Evolutionary conservation across 2,329 filamentous ascomycete genomes (phyloP).

Genomic region (Aureobasidium pullulans): DNA sequence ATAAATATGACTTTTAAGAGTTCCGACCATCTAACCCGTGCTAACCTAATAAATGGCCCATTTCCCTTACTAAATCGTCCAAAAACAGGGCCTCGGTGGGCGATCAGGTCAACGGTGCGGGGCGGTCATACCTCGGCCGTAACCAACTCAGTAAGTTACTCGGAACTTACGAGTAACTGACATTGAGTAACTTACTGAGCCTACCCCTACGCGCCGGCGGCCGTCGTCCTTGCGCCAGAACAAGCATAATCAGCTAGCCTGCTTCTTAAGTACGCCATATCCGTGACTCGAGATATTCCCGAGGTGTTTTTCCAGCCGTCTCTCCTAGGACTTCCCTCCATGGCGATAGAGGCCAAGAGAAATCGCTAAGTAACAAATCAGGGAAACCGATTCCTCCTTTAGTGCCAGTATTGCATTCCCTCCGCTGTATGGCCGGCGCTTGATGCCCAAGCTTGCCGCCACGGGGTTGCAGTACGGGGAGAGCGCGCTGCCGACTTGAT

Average conservation of each 20-base stretch:
- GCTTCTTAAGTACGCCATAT: constrained; percentile 10
- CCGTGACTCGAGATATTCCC: constrained; percentile 7
- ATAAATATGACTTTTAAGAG: no score
- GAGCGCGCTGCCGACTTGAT: constrained; percentile 2
- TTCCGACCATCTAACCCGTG: no score
- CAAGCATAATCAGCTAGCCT: constrained; percentile 10
- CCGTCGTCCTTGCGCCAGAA: constrained; percentile 11
- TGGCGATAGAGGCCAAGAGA: neutral
- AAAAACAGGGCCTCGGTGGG: no score
- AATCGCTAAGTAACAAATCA: constrained; percentile 1
- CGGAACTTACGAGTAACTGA: no score
- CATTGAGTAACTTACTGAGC: no score
- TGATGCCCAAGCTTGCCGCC: constrained; percentile 1
- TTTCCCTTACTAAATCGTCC: no score
- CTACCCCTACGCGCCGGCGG: constrained; percentile 10
- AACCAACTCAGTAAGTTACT: no score
- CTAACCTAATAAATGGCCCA: no score
- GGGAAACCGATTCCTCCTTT: neutral
- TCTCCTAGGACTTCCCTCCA: neutral
- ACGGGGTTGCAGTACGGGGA: constrained; percentile 5
- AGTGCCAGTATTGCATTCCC: neutral
- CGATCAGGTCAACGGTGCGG: no score
- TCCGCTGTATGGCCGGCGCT: constrained; percentile 12
- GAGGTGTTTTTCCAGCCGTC: neutral
- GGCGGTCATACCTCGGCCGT: no score